Evolutionary conservation across 148 eudicot species (phyloP), one percentile per base, ranked within the genome.

Genomic region (Rhododendron griersonianum): DNA sequence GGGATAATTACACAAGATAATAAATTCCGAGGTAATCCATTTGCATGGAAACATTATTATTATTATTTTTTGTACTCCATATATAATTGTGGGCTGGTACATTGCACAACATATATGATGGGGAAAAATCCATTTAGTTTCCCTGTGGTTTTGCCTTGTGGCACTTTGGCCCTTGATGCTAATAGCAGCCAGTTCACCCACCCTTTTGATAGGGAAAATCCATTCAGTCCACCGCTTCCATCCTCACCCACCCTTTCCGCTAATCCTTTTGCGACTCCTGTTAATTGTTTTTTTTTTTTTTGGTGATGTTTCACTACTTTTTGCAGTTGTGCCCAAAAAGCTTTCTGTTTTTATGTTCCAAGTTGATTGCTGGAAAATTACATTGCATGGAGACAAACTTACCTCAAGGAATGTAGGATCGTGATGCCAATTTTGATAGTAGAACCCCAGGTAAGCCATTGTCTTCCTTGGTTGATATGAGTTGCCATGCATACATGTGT

Each of bases 301-400:
- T 0, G 45, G 35, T n/a, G 83, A 37, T 61, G n/a, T 55, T 21
- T 55, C 23, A 71, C 37, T 3, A 5, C 33, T 83, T 65, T 83
- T 65, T 88, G 87, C 91, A 95, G 98, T 93, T 90, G 94, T 95
- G 73, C 93, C 95, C 21, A 96, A 96, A 83, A 94, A 87, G 90
- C 85, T 77, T 14, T 91, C 96, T 14, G 95, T 96, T 16, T 96
- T 95, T 85, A 85, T 89, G 82, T 86, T 95, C 33, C 98, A 94
- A 93, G 97, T 89, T 85, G 93, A 92, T 89, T 89, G 94, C 89
- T 96, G 99, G 99, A 95, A 91, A 87, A 88, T 95, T 78, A 94
- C 99, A 35, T 83, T 95, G 83, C 89, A 83, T 19, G 98, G 99
- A 81, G 94, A 96, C 88, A 92, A 91, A 83, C 89, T 87, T 61